A percentile compares a stretch with the other conserved stretches of the same genome.
phyloP scores from a whole-genome alignment of 345 rosid genomes.

The Bruguiera parviflora region DNA sequence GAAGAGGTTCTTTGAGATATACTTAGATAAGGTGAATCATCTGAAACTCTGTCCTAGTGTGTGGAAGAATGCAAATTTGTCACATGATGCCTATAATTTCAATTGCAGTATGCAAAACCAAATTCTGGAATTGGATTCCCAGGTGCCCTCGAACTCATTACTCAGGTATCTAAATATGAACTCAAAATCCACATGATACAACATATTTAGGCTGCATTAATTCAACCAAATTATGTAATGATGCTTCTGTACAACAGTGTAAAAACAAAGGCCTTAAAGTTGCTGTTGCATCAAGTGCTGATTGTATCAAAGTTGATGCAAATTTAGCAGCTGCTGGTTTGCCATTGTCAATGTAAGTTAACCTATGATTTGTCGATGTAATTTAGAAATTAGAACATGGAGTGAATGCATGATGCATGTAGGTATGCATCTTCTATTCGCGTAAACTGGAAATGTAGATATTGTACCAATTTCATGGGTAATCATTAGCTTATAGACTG shows the following conservation, averaged over 20 bases:
- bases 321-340: slow-evolving; percentile 89
- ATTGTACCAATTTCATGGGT: not conserved
- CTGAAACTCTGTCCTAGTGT: slow-evolving; percentile 1
- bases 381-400: not conserved
- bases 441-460: not conserved
- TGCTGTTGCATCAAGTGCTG: slow-evolving; percentile 97
- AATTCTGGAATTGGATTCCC: slow-evolving; percentile 94
- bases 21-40: slow-evolving; percentile 67
- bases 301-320: slow-evolving; percentile 91
- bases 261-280: slow-evolving; percentile 84
- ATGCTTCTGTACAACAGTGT: slow-evolving; percentile 46
- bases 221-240: not conserved
- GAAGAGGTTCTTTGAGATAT: slow-evolving; percentile 85
- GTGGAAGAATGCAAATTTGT: slow-evolving; percentile 4
- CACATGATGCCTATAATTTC: slow-evolving; percentile 2
- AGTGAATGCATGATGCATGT: too few species aligned
- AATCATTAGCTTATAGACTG: not conserved
- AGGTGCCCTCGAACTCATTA: slow-evolving; percentile 85
- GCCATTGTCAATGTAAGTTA: slow-evolving; percentile 59
- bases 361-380: not conserved
- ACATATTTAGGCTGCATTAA: slow-evolving; percentile 1
- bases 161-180: slow-evolving; percentile 46
- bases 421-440: too few species aligned
- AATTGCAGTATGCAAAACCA: slow-evolving; percentile 77
- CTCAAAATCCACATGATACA: slow-evolving; percentile 5